A percentile compares a stretch with the other conserved stretches of the same genome.
Evolutionary conservation across 768 basidiomycete genomes (phyloP).

Genomic region (Rhodocollybia butyracea): DNA sequence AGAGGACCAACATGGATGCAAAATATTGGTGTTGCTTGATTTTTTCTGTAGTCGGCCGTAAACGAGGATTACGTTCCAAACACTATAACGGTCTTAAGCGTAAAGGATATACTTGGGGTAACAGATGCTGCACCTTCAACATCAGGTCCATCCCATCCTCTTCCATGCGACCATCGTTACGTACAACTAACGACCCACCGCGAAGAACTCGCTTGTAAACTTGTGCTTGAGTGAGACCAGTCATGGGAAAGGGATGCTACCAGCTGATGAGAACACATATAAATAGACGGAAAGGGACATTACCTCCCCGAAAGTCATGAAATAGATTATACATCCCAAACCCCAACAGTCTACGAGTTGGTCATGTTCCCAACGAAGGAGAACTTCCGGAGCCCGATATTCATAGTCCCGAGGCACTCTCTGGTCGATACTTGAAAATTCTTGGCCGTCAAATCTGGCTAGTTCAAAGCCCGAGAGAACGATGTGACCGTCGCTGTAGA

Average conservation of each 20-base stretch:
- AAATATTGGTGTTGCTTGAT: conserved; percentile 52
- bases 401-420: conserved; percentile 9
- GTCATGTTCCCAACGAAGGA: conserved; percentile 55
- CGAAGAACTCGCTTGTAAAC: conserved; percentile 5
- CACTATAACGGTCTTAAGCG: conserved; percentile 34
- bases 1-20: conserved; percentile 36
- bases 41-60: conserved; percentile 37
- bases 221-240: background rate
- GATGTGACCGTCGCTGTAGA: conserved; percentile 44
- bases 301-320: conserved; percentile 47
- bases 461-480: conserved; percentile 40
- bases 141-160: conserved; percentile 31
- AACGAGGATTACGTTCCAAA: conserved; percentile 50
- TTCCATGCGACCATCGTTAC: background rate
- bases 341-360: conserved; percentile 56
- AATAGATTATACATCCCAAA: conserved; percentile 50
- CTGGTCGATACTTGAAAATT: conserved; percentile 11
- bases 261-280: background rate
- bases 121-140: conserved; percentile 30
- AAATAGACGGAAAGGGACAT: conserved; percentile 10
- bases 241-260: conserved; percentile 39
- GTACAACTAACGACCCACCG: background rate
- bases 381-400: conserved; percentile 50
- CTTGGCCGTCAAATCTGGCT: conserved; percentile 24
- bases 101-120: background rate